phyloP scores from a whole-genome alignment of 805 yeast genomes.

The Candida stauntonica region DNA sequence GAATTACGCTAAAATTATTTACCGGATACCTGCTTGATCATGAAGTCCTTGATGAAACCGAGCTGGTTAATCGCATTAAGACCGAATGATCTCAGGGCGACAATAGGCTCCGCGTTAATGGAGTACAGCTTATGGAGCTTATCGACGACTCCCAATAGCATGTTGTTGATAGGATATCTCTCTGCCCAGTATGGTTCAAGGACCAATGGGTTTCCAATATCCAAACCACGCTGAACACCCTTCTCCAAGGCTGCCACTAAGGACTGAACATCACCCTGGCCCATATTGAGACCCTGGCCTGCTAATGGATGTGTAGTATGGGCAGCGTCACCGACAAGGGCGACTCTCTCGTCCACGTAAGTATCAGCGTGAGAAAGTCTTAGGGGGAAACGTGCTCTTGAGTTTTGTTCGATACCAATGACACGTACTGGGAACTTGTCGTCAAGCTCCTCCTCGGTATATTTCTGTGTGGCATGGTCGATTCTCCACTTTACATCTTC shows the following conservation, averaged over 20 bases:
- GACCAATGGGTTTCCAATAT: slow-evolving; percentile 76
- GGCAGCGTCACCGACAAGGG: slow-evolving; percentile 97
- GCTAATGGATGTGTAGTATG: slow-evolving; percentile 97
- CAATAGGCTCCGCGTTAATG: slow-evolving; percentile 69
- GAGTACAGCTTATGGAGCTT: slow-evolving; percentile 85
- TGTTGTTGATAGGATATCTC: slow-evolving; percentile 78
- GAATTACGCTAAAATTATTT: slow-evolving; percentile 15
- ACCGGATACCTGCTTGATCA: slow-evolving; percentile 56
- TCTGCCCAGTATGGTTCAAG: slow-evolving; percentile 84
- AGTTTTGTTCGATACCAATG: slow-evolving; percentile 48
- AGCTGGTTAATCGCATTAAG: slow-evolving; percentile 62
- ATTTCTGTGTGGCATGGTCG: slow-evolving; percentile 32
- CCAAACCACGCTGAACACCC: slow-evolving; percentile 76
- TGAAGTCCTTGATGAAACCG: slow-evolving; percentile 60
- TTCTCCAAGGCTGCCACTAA: slow-evolving; percentile 64
- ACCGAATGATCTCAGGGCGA: slow-evolving; percentile 71
- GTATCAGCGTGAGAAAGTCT: slow-evolving; percentile 87
- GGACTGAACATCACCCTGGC: slow-evolving; percentile 84
- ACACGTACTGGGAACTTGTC: slow-evolving; percentile 66
- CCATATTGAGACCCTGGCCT: slow-evolving; percentile 98
- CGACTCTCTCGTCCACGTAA: slow-evolving; percentile 78
- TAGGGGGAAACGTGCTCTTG: slow-evolving; percentile 87
- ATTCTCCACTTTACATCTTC: slow-evolving; percentile 76
- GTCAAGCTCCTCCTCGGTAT: slow-evolving; percentile 44
- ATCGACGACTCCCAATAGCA: slow-evolving; percentile 83